phyloP scores from a whole-genome alignment of 2,329 filamentous ascomycete species.

The Alternaria novae-zelandiae region DNA sequence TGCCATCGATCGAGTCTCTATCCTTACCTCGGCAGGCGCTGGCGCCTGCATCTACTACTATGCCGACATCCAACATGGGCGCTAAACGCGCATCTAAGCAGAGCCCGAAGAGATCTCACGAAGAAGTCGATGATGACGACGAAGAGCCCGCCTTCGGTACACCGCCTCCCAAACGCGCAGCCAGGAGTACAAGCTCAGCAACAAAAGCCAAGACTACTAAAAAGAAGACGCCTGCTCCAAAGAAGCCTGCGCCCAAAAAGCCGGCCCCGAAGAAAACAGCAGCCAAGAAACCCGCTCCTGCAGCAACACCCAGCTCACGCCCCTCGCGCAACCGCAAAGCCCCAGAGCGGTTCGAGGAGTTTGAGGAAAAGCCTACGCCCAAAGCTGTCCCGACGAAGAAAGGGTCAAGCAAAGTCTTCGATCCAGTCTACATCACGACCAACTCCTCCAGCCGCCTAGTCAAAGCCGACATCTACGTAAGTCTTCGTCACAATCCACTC shows the following conservation, averaged over 20 bases:
- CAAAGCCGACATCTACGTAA: slow-evolving; percentile 41
- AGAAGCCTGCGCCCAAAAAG: slow-evolving; percentile 12
- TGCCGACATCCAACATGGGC: slow-evolving; percentile 2
- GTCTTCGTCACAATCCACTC: not conserved
- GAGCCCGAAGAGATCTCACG: slow-evolving; percentile 15
- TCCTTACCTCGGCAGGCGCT: not conserved
- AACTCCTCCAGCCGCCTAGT: slow-evolving; percentile 37
- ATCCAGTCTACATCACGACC: slow-evolving; percentile 41
- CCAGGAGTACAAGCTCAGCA: not conserved
- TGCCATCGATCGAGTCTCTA: not conserved
- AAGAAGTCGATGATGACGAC: slow-evolving; percentile 1
- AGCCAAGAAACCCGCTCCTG: slow-evolving; percentile 8
- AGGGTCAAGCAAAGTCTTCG: slow-evolving; percentile 30
- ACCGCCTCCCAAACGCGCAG: slow-evolving; percentile 12
- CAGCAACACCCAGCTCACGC: slow-evolving; percentile 20
- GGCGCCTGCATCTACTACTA: not conserved
- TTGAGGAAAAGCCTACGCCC: slow-evolving; percentile 11
- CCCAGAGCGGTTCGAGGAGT: slow-evolving; percentile 29
- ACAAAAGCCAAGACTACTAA: not conserved
- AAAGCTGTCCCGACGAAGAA: slow-evolving; percentile 18
- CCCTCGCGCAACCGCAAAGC: slow-evolving; percentile 37
- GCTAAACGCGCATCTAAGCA: not conserved
- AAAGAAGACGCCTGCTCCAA: slow-evolving; percentile 1
- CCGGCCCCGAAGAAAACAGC: slow-evolving; percentile 7
- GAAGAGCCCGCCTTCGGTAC: not conserved